These are phyloP conservation scores for Solanum paucissectum DNA, from an alignment of 257 asterid species.

Conservation along the genomic window DNA sequence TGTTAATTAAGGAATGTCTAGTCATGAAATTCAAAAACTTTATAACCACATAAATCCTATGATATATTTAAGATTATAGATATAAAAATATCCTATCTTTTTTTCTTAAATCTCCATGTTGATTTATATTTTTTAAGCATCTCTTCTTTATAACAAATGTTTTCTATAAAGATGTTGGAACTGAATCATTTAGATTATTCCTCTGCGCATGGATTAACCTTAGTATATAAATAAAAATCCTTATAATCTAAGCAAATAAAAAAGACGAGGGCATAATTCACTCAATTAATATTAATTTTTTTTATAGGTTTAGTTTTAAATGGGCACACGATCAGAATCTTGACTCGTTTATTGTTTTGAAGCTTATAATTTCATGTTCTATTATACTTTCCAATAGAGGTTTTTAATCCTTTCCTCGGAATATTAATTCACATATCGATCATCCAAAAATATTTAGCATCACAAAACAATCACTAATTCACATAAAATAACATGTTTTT, in stretches of 20 bases:
- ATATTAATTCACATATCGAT: neutral
- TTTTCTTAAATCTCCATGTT: neutral
- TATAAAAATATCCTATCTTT: neutral
- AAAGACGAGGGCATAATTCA: neutral
- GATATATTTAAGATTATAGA: neutral
- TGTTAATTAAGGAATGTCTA: neutral
- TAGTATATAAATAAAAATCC: too few species aligned
- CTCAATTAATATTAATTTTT: neutral
- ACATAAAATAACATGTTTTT: neutral
- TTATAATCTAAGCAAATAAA: neutral
- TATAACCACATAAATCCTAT: neutral
- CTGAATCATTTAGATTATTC: too few species aligned
- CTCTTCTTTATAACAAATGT: too few species aligned
- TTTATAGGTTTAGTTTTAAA: neutral
- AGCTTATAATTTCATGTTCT: neutral
- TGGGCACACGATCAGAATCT: neutral
- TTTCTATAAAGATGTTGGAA: too few species aligned
- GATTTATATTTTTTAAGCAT: neutral
- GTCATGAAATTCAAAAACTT: neutral
- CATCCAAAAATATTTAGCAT: neutral
- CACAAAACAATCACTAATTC: neutral
- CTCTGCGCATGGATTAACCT: neutral
- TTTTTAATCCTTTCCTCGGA: neutral
- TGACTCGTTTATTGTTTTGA: neutral
- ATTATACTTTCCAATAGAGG: neutral